Evolutionary conservation across 179 eudicot species (phyloP).

Genomic region (Drosera spatulata): DNA sequence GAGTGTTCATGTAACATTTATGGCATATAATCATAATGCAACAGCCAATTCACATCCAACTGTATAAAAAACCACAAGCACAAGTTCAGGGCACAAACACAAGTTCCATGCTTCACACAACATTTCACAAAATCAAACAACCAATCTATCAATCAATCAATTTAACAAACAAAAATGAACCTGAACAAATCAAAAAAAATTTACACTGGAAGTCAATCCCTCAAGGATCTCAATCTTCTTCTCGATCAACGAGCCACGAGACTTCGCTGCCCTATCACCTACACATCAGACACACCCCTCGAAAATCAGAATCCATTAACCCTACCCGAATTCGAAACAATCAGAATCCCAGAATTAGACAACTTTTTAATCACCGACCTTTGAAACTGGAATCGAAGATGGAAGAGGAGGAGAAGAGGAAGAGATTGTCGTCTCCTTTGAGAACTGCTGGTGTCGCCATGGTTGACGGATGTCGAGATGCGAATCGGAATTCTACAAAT

Average conservation of each 20-base stretch:
- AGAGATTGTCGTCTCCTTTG: slow-evolving; percentile 22
- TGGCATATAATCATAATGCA: too few relatives aligned
- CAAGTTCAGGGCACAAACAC: too few relatives aligned
- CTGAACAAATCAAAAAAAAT: neutral
- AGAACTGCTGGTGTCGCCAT: slow-evolving; percentile 26
- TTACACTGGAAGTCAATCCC: slow-evolving; percentile 61
- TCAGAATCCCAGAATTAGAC: neutral
- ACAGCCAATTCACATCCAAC: too few relatives aligned
- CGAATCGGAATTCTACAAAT: too few relatives aligned
- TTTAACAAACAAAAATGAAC: neutral
- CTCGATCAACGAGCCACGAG: slow-evolving; percentile 57
- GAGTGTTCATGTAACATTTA: too few relatives aligned
- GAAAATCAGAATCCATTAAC: neutral
- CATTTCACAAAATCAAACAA: neutral
- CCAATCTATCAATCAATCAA: neutral
- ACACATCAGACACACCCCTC: neutral
- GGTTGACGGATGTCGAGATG: neutral
- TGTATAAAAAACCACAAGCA: too few relatives aligned
- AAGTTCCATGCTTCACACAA: too few relatives aligned
- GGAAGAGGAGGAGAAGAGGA: slow-evolving; percentile 31
- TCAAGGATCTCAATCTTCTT: slow-evolving; percentile 79
- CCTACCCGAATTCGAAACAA: neutral
- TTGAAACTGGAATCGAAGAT: slow-evolving; percentile 19
- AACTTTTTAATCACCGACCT: slow-evolving; percentile 10
- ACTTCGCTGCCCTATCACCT: slow-evolving; percentile 46